Evolutionary conservation across 1,284 basidiomycete genomes (phyloP).

Genomic region (Tilletia caries): DNA sequence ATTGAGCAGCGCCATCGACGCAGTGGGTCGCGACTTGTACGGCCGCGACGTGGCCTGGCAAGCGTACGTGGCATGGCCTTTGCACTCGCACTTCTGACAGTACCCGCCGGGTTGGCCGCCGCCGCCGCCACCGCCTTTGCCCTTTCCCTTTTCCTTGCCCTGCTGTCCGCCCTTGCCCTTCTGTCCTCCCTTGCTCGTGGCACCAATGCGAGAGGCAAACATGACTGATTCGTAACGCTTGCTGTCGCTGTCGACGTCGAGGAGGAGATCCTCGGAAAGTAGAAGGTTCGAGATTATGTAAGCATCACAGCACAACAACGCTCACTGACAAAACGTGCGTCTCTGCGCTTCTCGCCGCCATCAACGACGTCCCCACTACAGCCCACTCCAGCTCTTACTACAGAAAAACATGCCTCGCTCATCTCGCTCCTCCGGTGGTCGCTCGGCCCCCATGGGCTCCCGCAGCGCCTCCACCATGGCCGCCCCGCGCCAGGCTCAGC

Average conservation of each 20-base stretch:
- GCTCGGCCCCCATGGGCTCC: constrained; percentile 43
- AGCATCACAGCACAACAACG: too few species aligned
- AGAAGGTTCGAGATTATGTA: too few species aligned
- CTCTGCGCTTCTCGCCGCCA: too few species aligned
- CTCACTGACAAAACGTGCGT: too few species aligned
- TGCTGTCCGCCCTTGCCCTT: background rate
- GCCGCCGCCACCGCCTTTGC: background rate
- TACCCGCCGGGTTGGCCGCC: background rate
- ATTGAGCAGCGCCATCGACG: constrained; percentile 5
- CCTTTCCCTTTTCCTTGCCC: background rate
- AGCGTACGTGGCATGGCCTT: background rate
- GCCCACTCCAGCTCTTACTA: too few species aligned
- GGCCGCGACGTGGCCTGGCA: background rate
- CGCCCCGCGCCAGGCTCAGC: constrained; percentile 20
- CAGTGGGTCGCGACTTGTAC: constrained; percentile 6
- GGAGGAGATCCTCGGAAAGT: too few species aligned
- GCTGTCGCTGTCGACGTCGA: too few species aligned
- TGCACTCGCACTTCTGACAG: constrained; percentile 1
- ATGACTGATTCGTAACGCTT: background rate
- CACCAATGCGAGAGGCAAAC: constrained; percentile 11
- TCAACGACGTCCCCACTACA: too few species aligned
- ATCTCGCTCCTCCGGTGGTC: constrained; percentile 34
- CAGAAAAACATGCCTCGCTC: constrained; percentile 47
- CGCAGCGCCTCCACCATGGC: constrained; percentile 52
- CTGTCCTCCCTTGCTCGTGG: background rate